Evolutionary conservation across 768 basidiomycete species (phyloP).

Genomic region (Hemileccinum impolitum): DNA sequence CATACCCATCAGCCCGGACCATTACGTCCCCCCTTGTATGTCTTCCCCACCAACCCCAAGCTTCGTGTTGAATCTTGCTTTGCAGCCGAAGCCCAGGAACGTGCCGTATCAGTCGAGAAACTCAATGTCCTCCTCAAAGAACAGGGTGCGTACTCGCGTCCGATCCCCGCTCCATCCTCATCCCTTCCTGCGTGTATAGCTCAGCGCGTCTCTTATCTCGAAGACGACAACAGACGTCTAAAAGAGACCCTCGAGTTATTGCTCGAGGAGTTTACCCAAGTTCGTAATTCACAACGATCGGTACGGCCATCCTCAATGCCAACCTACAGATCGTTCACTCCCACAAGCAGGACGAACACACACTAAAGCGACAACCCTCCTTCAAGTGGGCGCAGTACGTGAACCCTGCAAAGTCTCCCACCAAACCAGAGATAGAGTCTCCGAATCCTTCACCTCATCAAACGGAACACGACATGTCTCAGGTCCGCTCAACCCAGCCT

Average conservation of each 20-base stretch:
- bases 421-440: conserved; percentile 70
- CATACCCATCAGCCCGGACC: conserved; percentile 76
- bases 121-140: conserved; percentile 66
- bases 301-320: conserved; percentile 11
- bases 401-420: conserved; percentile 76
- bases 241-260: conserved; percentile 59
- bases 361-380: conserved; percentile 69
- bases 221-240: conserved; percentile 75
- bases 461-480: conserved; percentile 61
- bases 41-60: conserved; percentile 8
- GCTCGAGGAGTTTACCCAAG: conserved; percentile 58
- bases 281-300: conserved; percentile 35
- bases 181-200: conserved; percentile 40
- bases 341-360: conserved; percentile 33
- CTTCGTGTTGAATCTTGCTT: not conserved
- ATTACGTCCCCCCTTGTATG: conserved; percentile 89
- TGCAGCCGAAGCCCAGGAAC: conserved; percentile 59
- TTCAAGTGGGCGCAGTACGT: conserved; percentile 88
- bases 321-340: conserved; percentile 8
- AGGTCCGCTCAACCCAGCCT: conserved; percentile 31
- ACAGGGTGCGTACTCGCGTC: conserved; percentile 51
- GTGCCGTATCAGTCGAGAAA: conserved; percentile 58
- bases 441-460: conserved; percentile 79
- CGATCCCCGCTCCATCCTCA: not conserved
- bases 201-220: conserved; percentile 62